Evolutionary conservation across 352 stramenopile genomes (phyloP).

Genomic region (Pythium vanterpoolii): DNA sequence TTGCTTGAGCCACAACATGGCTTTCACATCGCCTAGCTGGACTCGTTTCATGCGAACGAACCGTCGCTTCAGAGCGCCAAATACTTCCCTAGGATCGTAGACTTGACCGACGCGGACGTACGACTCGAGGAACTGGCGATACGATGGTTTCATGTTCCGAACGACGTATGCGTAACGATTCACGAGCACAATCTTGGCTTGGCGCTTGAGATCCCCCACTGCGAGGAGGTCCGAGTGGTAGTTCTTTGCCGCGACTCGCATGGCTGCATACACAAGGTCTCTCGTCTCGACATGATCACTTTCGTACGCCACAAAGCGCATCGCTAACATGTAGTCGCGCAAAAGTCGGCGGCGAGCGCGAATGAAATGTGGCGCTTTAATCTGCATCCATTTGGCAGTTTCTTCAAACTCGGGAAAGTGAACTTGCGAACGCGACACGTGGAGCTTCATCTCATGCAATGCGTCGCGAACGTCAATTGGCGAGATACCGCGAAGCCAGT

Average conservation of each 20-base stretch:
- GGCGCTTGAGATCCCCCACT: constrained; percentile 29
- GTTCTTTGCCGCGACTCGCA: constrained; percentile 39
- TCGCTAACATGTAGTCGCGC: constrained; percentile 42
- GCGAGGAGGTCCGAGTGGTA: constrained; percentile 31
- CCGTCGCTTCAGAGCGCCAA: constrained; percentile 23
- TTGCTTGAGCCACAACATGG: constrained; percentile 42
- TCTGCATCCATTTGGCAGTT: constrained; percentile 34
- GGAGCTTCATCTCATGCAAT: constrained; percentile 43
- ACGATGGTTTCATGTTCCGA: constrained; percentile 7
- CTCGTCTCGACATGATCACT: constrained; percentile 40
- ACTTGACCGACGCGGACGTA: constrained; percentile 14
- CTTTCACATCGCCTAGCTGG: constrained; percentile 27
- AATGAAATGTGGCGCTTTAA: constrained; percentile 31
- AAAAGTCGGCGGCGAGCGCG: constrained; percentile 39
- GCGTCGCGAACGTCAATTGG: constrained; percentile 20
- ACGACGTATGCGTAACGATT: constrained; percentile 16
- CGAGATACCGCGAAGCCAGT: constrained; percentile 15
- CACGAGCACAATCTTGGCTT: constrained; percentile 35
- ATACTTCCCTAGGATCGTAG: constrained; percentile 28
- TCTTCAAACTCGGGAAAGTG: constrained; percentile 42
- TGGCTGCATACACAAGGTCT: constrained; percentile 39
- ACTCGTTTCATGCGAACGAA: background rate
- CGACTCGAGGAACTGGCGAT: constrained; percentile 33
- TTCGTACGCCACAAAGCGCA: constrained; percentile 36
- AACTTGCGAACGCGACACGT: constrained; percentile 39